These are phyloP conservation scores for Bromus sterilis DNA, from an alignment of 176 grass and related monocot species.

Conservation along the genomic window DNA sequence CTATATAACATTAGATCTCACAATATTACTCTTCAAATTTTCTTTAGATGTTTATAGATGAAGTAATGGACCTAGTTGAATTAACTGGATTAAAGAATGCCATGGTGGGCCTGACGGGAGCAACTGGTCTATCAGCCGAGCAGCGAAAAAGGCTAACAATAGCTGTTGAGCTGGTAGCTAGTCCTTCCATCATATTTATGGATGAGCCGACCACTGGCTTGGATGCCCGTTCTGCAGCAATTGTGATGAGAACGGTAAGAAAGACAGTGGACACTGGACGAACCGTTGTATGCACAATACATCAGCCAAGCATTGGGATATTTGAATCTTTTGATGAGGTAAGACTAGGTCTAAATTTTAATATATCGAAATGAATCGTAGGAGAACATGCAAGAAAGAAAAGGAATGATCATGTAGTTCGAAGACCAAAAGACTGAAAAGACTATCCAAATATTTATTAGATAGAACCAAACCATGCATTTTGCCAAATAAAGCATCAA, in stretches of 20 bases:
- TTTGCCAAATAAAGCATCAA: neutral
- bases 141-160: constrained; percentile 75
- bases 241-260: constrained; percentile 78
- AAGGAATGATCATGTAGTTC: neutral
- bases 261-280: constrained; percentile 75
- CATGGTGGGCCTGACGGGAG: constrained; percentile 58
- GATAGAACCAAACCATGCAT: neutral
- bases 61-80: constrained; percentile 78
- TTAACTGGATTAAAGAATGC: constrained; percentile 50
- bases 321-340: constrained; percentile 97
- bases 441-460: neutral
- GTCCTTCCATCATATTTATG: constrained; percentile 89
- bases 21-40: neutral
- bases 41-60: constrained; percentile 70
- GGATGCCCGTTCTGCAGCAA: constrained; percentile 72
- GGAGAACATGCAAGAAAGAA: neutral
- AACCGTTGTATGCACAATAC: constrained; percentile 83
- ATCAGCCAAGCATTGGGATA: constrained; percentile 87
- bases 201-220: constrained; percentile 78
- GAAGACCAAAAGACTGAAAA: neutral
- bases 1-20: neutral
- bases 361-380: neutral
- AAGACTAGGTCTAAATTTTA: neutral
- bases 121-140: constrained; percentile 54
- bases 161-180: constrained; percentile 70